Percentiles rank a stretch among this genome's conserved stretches.
These are phyloP conservation scores for Phyllosticta capitalensis DNA, from an alignment of 2,329 filamentous ascomycete genomes.

Conservation along the genomic window DNA sequence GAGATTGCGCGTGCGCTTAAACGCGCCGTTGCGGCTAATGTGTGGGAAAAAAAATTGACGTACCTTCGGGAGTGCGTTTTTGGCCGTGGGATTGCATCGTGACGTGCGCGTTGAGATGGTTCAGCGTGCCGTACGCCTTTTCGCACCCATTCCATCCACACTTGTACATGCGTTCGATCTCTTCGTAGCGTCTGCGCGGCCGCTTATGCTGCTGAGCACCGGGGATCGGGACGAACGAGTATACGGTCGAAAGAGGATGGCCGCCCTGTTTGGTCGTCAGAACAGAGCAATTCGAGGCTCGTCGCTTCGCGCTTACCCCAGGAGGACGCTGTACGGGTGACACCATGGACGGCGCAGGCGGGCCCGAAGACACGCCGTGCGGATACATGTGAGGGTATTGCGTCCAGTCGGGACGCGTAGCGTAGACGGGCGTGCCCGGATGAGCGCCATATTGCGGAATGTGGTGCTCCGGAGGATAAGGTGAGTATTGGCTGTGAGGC, in stretches of 20 bases:
- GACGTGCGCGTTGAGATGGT: slow-evolving; percentile 95
- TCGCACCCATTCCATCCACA: slow-evolving; percentile 98
- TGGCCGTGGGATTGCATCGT: slow-evolving; percentile 96
- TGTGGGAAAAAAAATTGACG: slow-evolving; percentile 28
- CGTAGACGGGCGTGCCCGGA: slow-evolving; percentile 52
- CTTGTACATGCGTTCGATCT: slow-evolving; percentile 99
- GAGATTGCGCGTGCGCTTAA: slow-evolving; percentile 8
- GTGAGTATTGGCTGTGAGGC: slow-evolving; percentile 70
- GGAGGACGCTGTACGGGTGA: slow-evolving; percentile 53
- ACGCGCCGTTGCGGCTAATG: slow-evolving; percentile 7
- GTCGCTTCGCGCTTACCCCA: slow-evolving; percentile 43
- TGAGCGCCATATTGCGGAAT: slow-evolving; percentile 71
- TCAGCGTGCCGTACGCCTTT: slow-evolving; percentile 95
- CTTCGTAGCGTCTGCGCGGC: slow-evolving; percentile 85
- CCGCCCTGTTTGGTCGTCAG: slow-evolving; percentile 31
- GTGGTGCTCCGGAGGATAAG: slow-evolving; percentile 75
- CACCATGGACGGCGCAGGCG: slow-evolving; percentile 47
- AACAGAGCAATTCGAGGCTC: neutral
- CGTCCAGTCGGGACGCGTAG: slow-evolving; percentile 62
- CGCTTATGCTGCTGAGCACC: slow-evolving; percentile 96
- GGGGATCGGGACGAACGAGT: slow-evolving; percentile 95
- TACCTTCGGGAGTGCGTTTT: slow-evolving; percentile 96
- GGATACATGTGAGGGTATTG: slow-evolving; percentile 45
- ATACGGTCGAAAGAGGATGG: slow-evolving; percentile 64
- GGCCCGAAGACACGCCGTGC: slow-evolving; percentile 50